These are phyloP conservation scores for Aureoboletus auriporus DNA, from an alignment of 768 basidiomycete genomes.

Conservation along the genomic window DNA sequence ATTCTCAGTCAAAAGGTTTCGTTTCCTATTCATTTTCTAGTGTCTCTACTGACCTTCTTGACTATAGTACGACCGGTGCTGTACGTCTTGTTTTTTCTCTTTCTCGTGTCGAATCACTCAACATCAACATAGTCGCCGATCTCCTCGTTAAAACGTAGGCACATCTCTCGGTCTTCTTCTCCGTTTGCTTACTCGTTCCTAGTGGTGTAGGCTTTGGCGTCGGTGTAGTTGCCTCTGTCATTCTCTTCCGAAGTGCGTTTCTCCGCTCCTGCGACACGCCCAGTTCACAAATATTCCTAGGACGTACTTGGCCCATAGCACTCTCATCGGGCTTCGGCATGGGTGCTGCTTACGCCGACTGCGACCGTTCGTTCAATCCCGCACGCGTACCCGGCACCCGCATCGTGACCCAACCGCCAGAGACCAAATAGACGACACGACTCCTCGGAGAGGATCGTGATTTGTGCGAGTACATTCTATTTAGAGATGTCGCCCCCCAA, in stretches of 20 bases:
- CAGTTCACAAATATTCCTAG: constrained; percentile 34
- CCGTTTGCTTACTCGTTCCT: constrained; percentile 11
- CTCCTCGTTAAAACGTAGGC: constrained; percentile 78
- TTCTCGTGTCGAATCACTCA: constrained; percentile 17
- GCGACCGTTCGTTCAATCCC: constrained; percentile 90
- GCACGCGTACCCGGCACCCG: constrained; percentile 83
- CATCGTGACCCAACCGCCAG: constrained; percentile 45
- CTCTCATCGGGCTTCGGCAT: constrained; percentile 84
- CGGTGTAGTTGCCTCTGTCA: constrained; percentile 84
- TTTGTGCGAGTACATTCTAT: constrained; percentile 8
- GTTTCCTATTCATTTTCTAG: background rate
- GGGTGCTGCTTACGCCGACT: constrained; percentile 87
- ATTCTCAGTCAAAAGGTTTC: constrained; percentile 79
- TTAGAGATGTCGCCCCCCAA: constrained; percentile 33
- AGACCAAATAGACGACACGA: constrained; percentile 18
- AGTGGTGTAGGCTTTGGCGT: constrained; percentile 88
- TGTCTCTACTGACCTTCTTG: background rate
- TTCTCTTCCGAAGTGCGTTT: constrained; percentile 85
- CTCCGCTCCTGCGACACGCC: background rate
- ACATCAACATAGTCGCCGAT: constrained; percentile 55
- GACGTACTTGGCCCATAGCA: constrained; percentile 90
- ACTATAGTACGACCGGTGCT: constrained; percentile 76
- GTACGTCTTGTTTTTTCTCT: constrained; percentile 50
- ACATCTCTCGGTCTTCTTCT: background rate
- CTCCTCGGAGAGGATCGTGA: background rate